Conservation (phyloP, 768 basidiomycete species). For the Suillus lakei region DNA sequence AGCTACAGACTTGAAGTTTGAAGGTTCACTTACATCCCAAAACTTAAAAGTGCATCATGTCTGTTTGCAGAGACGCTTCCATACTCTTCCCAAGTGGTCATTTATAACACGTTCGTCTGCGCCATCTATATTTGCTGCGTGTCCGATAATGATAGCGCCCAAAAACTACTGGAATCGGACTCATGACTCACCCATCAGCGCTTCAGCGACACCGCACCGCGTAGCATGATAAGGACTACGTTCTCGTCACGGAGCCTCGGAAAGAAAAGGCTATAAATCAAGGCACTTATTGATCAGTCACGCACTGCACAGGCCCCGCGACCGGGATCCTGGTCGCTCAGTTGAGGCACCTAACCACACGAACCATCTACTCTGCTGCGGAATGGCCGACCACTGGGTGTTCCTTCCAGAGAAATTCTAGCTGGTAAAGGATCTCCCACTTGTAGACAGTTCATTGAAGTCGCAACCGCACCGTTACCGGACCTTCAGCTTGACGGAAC, state of each 20-base stretch:
- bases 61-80: not conserved
- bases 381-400: not conserved
- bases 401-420: not conserved
- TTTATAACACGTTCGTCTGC: not conserved
- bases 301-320: not conserved
- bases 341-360: not conserved
- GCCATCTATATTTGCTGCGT: not conserved
- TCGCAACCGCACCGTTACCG: not conserved
- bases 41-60: not conserved
- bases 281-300: not conserved
- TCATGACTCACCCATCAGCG: too few species aligned
- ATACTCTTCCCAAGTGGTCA: not conserved
- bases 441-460: not conserved
- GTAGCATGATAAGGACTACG: not conserved
- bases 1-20: not conserved
- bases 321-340: not conserved
- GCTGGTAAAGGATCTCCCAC: not conserved
- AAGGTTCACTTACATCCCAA: not conserved
- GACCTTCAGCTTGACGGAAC: not conserved
- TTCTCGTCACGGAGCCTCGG: not conserved
- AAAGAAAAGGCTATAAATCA: not conserved
- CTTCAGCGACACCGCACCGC: not conserved
- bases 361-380: not conserved
- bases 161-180: not conserved
- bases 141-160: not conserved